Evolutionary conservation across 1,284 basidiomycete genomes (phyloP).

Genomic region (Somion occarium): DNA sequence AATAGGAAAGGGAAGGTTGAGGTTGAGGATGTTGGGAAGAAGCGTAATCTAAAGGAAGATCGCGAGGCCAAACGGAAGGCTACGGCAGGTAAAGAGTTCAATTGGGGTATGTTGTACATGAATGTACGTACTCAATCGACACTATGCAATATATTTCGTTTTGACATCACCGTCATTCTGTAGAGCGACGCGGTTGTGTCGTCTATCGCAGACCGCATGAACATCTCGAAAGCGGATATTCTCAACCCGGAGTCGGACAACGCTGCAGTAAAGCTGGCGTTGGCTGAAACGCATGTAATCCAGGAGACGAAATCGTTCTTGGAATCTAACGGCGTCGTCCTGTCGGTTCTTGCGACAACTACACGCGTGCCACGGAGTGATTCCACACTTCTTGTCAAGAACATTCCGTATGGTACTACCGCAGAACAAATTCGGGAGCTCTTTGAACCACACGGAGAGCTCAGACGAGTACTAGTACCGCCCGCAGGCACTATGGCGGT

Average conservation of each 20-base stretch:
- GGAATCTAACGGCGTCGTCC: constrained; percentile 65
- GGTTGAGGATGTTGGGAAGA: constrained; percentile 39
- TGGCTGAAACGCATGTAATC: constrained; percentile 96
- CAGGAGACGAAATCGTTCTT: constrained; percentile 92
- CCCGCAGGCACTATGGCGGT: constrained; percentile 94
- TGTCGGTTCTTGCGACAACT: constrained; percentile 52
- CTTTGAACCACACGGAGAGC: constrained; percentile 74
- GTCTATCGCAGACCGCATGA: constrained; percentile 35
- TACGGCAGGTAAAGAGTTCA: constrained; percentile 79
- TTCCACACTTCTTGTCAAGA: constrained; percentile 91
- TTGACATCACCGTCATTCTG: constrained; percentile 4
- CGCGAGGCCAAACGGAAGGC: constrained; percentile 69
- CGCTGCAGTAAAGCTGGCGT: constrained; percentile 88
- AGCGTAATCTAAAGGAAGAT: constrained; percentile 65
- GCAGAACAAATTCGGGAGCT: constrained; percentile 71
- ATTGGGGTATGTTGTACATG: constrained; percentile 97
- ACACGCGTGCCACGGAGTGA: constrained; percentile 55
- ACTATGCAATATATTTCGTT: constrained; percentile 14
- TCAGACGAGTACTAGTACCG: constrained; percentile 81
- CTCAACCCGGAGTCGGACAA: constrained; percentile 74
- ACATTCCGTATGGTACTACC: constrained; percentile 92
- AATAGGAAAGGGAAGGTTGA: constrained; percentile 51
- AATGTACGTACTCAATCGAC: constrained; percentile 64
- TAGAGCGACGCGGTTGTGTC: constrained; percentile 55
- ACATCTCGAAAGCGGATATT: constrained; percentile 75